Conservation (phyloP, 2,329 filamentous ascomycete species). For the Penicillium sp. region DNA sequence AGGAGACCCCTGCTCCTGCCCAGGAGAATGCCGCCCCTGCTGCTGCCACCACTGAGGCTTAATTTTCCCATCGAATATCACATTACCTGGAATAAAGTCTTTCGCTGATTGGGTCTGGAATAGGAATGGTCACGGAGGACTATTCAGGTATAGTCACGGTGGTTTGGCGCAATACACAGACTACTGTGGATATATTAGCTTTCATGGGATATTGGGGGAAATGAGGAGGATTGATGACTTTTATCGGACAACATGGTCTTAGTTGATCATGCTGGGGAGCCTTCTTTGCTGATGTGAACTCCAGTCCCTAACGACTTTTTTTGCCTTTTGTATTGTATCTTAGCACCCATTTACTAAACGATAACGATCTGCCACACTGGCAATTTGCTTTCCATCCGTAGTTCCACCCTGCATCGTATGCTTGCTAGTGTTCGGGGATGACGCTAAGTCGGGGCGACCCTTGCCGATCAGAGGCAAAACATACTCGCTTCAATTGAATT, state of each 20-base stretch:
- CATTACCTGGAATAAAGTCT: slow-evolving; percentile 14
- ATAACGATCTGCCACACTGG: slow-evolving; percentile 38
- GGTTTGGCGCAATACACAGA: slow-evolving; percentile 3
- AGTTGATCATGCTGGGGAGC: slow-evolving; percentile 23
- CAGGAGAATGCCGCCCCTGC: slow-evolving; percentile 25
- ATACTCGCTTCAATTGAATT: slow-evolving; percentile 2
- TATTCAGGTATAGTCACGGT: slow-evolving; percentile 32
- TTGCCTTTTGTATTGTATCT: slow-evolving; percentile 45
- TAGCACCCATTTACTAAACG: slow-evolving; percentile 41
- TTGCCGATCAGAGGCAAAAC: slow-evolving; percentile 26
- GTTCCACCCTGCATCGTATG: neutral
- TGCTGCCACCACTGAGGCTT: slow-evolving; percentile 34
- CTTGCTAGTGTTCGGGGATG: slow-evolving; percentile 12
- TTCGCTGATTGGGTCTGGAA: slow-evolving; percentile 17
- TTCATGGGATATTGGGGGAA: slow-evolving; percentile 22
- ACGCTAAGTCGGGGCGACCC: slow-evolving; percentile 21
- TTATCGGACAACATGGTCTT: slow-evolving; percentile 26
- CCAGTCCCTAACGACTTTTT: slow-evolving; percentile 36
- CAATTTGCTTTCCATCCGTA: neutral
- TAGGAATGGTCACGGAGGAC: slow-evolving; percentile 13
- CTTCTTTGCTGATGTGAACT: slow-evolving; percentile 23
- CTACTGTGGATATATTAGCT: slow-evolving; percentile 28
- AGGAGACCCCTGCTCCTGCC: slow-evolving; percentile 44
- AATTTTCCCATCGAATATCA: slow-evolving; percentile 28
- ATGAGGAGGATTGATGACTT: slow-evolving; percentile 28